These are phyloP conservation scores for Metrosideros polymorpha DNA, from an alignment of 441 rosid genomes.

Conservation along the genomic window DNA sequence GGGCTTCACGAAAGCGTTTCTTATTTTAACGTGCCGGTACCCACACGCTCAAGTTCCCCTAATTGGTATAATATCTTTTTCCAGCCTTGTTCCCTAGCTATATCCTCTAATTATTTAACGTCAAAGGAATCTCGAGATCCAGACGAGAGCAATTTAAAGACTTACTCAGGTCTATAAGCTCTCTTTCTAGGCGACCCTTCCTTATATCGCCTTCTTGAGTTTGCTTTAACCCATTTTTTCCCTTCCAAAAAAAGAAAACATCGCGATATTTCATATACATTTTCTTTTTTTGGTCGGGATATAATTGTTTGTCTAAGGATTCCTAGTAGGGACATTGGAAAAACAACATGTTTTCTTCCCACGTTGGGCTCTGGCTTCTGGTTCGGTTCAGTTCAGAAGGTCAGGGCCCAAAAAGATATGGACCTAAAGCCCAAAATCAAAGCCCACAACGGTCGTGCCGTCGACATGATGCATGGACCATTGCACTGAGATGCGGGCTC, in stretches of 20 bases:
- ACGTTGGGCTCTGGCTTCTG: not conserved
- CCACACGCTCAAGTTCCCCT: no score
- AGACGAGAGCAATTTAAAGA: no score
- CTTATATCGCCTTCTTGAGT: not conserved
- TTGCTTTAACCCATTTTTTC: not conserved
- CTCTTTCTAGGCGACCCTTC: not conserved
- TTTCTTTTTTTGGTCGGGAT: not conserved
- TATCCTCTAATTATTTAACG: no score
- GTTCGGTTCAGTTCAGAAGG: not conserved
- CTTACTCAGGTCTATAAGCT: no score
- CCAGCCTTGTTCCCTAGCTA: no score
- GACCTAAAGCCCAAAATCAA: not conserved
- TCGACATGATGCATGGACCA: not conserved
- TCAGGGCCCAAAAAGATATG: not conserved
- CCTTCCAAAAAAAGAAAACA: rapidly evolving
- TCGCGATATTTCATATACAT: not conserved
- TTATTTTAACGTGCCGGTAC: no score
- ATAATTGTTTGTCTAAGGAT: not conserved
- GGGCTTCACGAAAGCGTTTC: no score
- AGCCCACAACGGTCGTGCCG: not conserved
- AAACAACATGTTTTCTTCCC: not conserved
- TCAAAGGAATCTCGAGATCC: no score
- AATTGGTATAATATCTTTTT: no score
- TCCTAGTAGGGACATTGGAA: not conserved
- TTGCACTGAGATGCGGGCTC: no score